A percentile compares a stretch with the other conserved stretches of the same genome.
phyloP scores from a whole-genome alignment of 2,329 filamentous ascomycete genomes.

The Trichoderma polysporum region DNA sequence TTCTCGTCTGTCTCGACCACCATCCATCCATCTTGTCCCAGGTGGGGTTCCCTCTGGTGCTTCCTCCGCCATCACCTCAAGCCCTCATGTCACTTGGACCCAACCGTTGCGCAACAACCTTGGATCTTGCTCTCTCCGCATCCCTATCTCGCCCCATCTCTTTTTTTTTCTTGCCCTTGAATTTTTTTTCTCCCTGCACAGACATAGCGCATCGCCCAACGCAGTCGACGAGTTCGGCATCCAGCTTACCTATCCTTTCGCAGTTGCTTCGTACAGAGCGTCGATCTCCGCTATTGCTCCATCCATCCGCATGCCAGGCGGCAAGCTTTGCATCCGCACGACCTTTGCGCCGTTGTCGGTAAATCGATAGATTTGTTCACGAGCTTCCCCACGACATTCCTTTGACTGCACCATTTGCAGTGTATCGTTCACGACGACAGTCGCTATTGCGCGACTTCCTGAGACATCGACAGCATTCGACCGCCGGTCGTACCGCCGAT shows the following conservation, averaged over 20 bases:
- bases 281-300: conserved; percentile 7
- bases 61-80: conserved; percentile 24
- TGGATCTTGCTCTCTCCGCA: conserved; percentile 15
- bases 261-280: not conserved
- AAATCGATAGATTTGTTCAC: conserved; percentile 3
- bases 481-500: conserved; percentile 9
- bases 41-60: conserved; percentile 34
- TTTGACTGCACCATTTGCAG: not conserved
- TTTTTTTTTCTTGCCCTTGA: not conserved
- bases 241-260: conserved; percentile 17
- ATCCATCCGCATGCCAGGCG: conserved; percentile 16
- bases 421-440: not conserved
- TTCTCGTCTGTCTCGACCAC: conserved; percentile 32
- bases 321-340: conserved; percentile 13
- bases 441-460: conserved; percentile 16
- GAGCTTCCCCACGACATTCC: not conserved
- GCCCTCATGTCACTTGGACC: conserved; percentile 17
- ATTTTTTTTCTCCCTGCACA: not conserved
- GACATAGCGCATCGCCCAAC: not conserved
- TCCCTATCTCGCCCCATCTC: conserved; percentile 19
- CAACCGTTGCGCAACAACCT: conserved; percentile 22
- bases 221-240: conserved; percentile 1
- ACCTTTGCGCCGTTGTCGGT: conserved; percentile 13
- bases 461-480: conserved; percentile 6
- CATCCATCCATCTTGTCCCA: conserved; percentile 31